phyloP scores from a whole-genome alignment of 495 filamentous ascomycete genomes.

The Neurospora sp. region DNA sequence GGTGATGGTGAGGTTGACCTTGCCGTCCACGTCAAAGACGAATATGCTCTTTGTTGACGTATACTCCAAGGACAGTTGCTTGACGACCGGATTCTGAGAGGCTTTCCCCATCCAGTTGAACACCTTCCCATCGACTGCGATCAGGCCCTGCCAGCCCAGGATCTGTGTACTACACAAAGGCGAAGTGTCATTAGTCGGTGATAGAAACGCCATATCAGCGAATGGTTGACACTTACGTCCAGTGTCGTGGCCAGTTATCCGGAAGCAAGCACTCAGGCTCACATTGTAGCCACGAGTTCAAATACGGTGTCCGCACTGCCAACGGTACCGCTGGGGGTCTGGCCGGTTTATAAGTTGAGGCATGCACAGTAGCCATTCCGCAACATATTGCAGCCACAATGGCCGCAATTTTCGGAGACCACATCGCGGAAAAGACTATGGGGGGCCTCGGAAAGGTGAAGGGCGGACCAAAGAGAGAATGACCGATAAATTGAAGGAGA shows the following conservation, averaged over 20 bases:
- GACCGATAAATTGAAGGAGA: neutral
- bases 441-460: neutral
- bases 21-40: conserved; percentile 59
- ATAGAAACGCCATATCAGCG: neutral
- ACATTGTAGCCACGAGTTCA: conserved; percentile 24
- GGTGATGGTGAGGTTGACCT: conserved; percentile 61
- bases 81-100: conserved; percentile 36
- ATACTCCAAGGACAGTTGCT: conserved; percentile 53
- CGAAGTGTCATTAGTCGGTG: conserved; percentile 31
- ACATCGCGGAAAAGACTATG: neutral
- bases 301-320: conserved; percentile 21
- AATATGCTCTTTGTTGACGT: conserved; percentile 84
- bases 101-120: conserved; percentile 56
- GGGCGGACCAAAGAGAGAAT: neutral
- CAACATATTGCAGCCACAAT: conserved; percentile 4
- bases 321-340: conserved; percentile 19
- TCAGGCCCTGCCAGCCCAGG: conserved; percentile 66
- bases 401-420: conserved; percentile 5
- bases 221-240: conserved; percentile 16
- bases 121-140: conserved; percentile 41
- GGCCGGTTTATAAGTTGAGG: conserved; percentile 11
- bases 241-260: conserved; percentile 17
- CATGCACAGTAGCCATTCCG: neutral
- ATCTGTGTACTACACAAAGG: conserved; percentile 46
- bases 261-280: conserved; percentile 15